Evolutionary conservation across 2,329 filamentous ascomycete genomes (phyloP), one percentile per base, ranked within the genome.

Genomic region (Bipolaris sorokiniana): DNA sequence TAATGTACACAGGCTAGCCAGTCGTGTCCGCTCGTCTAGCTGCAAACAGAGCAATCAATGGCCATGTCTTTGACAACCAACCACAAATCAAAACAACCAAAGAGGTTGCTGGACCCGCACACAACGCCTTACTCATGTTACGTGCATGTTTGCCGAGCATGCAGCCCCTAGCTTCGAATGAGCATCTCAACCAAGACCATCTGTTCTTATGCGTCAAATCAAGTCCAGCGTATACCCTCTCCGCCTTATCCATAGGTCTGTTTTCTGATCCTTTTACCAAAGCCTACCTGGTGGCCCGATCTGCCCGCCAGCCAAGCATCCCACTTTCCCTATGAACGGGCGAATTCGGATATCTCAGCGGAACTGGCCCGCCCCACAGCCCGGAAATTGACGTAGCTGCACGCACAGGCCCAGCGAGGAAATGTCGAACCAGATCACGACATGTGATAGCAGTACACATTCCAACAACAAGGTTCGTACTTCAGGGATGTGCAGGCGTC

Each of bases 401-500:
- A 57, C 54, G 59, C 26, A 28, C 34, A 46, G 33, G 42, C 48
- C 53, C 36, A 18, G 49, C 38, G 54, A 34, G 31, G 38, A 28
- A 34, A 28, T 34, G 37, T 38, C 23, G 42, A 42, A 26, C 22
- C 33, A 23, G 42, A 52, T 48, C 23, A 34, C 36, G 47, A 36
- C n/a, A 56, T 56, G 6, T 34, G 47, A 36, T 33, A 20, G 11
- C 23, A 22, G 22, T 23, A 23, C 22, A 7, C 4, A 42, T 44
- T 34, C 16, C 26, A 51, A 48, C 46, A 48, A 23, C n/a, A 20
- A 42, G 45, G 13, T 7, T 26, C 37, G 18, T 22, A 15, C 38
- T 34, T 71, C 64, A 76, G 36, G 63, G 44, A 64, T 75, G 72
- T 58, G 74, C 52, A 51, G 73, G 74, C 34, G 74, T 76, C 18